Evolutionary conservation across 108 stramenopile genomes (phyloP), one percentile per base, ranked within the genome.

Genomic region (Cyclotella sp.): DNA sequence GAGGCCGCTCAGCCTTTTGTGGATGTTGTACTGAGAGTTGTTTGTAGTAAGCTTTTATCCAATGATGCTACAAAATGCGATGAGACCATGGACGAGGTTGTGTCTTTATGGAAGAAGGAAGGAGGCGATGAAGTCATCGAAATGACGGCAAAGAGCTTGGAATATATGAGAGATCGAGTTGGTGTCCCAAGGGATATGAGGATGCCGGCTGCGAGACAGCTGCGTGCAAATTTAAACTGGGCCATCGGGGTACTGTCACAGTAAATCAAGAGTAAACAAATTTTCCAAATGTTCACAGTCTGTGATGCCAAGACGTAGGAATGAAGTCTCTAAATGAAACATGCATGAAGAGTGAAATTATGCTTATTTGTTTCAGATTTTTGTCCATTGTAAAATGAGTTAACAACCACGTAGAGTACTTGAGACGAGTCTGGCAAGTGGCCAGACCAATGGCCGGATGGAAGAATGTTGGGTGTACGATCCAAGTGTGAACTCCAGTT

Each of bases 161-260:
- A 86, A 9, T 98, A 98, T 70, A 68, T 98, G 60, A 75, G 97
- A 63, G 96, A 96, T 76, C 83, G 97, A 62, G 85, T 97, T 8
- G 95, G 96, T 63, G 97, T 98, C 22, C 97, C 97, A 11, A 81
- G 97, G 14, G 97, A 98, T 65, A 92, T 98, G 89, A 76, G 83
- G 53, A 86, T 95, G 72, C 91, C 93, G 9, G 96, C 97, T 16
- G 97, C 96, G 0, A 75, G 96, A 42, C 93, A 96, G 72, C 75
- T 98, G 21, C 78, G 93, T 54, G 88, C 90, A 19, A 88, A 91
- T 68, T 72, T 93, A 60, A 93, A 93, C 68, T 93, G 88, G 88
- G 81, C 89, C 11, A 86, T 88, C 14, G 76, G 65, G 15, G 13
- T 16, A 8, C 41, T 75, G 27, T 52, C 61, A 28, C 13, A 24